A percentile compares a stretch with the other conserved stretches of the same genome.
These are phyloP conservation scores for Penicillium egyptiacum DNA, from an alignment of 495 filamentous ascomycete genomes.

Conservation along the genomic window DNA sequence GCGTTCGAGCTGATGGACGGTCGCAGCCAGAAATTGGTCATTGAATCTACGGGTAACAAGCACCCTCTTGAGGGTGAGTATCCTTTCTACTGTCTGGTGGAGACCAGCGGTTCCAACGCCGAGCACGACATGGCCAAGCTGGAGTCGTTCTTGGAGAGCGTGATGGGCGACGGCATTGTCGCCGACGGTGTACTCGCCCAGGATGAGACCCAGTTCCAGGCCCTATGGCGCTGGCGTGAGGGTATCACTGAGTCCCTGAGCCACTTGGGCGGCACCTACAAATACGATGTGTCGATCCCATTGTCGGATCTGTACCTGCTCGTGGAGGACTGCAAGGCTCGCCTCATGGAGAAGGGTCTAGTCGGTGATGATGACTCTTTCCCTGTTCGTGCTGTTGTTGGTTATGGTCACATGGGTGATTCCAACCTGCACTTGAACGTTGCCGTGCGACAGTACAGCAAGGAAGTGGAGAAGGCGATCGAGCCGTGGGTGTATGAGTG, in stretches of 20 bases:
- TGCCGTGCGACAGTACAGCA: conserved; percentile 75
- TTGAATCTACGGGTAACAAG: conserved; percentile 70
- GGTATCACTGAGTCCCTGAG: conserved; percentile 84
- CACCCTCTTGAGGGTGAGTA: conserved; percentile 76
- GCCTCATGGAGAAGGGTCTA: conserved; percentile 69
- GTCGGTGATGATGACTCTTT: conserved; percentile 73
- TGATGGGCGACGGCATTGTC: conserved; percentile 83
- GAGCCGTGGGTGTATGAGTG: conserved; percentile 98
- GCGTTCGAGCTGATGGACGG: conserved; percentile 98
- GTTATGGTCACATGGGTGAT: conserved; percentile 98
- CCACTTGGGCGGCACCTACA: conserved; percentile 95
- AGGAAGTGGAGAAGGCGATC: conserved; percentile 81
- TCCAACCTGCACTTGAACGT: conserved; percentile 93
- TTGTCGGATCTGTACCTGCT: conserved; percentile 82
- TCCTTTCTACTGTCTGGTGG: conserved; percentile 94
- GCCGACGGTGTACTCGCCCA: conserved; percentile 86
- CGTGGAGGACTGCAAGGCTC: conserved; percentile 76
- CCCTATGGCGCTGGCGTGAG: conserved; percentile 91
- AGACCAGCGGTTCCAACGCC: conserved; percentile 90
- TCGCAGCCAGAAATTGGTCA: conserved; percentile 71
- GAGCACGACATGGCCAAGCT: conserved; percentile 92
- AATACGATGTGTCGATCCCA: conserved; percentile 96
- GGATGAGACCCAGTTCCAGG: conserved; percentile 82
- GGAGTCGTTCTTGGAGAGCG: conserved; percentile 79
- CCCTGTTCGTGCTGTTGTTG: conserved; percentile 86